Percentiles rank a stretch among this genome's conserved stretches.
Conservation (phyloP, 371 early-diverging fungal species). For the Thermomucor indicae-seudaticae region DNA sequence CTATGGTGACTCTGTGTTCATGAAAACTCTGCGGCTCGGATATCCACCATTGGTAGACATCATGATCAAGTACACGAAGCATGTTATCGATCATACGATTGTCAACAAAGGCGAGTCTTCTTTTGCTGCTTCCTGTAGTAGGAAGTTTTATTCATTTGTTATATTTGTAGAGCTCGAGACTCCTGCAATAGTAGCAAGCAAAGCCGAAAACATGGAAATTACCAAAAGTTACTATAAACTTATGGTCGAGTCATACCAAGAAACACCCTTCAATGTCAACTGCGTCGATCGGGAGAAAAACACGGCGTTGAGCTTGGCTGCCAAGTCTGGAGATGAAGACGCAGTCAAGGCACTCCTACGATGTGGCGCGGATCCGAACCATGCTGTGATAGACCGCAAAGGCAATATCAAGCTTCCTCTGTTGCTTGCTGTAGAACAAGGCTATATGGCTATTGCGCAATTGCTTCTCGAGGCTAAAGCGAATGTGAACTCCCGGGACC, state of each 20-base stretch:
- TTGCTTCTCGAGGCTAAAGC: slow-evolving; percentile 12
- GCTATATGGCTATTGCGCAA: slow-evolving; percentile 1
- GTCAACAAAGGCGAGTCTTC: slow-evolving; percentile 24
- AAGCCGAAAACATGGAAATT: slow-evolving; percentile 3
- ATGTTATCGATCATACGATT: slow-evolving; percentile 14
- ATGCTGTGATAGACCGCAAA: background rate
- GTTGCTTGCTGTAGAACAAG: background rate
- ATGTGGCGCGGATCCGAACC: slow-evolving; percentile 26
- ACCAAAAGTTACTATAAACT: slow-evolving; percentile 2
- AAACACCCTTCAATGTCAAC: slow-evolving; percentile 11
- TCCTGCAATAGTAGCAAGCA: slow-evolving; percentile 21
- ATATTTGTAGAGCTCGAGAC: slow-evolving; percentile 10
- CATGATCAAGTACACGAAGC: slow-evolving; percentile 3
- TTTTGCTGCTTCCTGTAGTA: background rate
- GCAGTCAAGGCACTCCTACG: slow-evolving; percentile 22
- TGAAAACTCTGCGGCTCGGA: slow-evolving; percentile 15
- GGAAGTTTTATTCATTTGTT: background rate
- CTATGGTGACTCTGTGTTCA: slow-evolving; percentile 25
- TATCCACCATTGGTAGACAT: slow-evolving; percentile 9
- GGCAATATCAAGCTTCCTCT: background rate
- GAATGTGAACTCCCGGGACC: slow-evolving; percentile 13
- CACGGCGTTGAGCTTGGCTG: slow-evolving; percentile 30
- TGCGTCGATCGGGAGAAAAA: slow-evolving; percentile 7
- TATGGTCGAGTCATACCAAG: background rate
- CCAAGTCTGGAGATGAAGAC: slow-evolving; percentile 16